These are phyloP conservation scores for Fusarium oxysporum DNA, from an alignment of 2,329 filamentous ascomycete genomes.

Conservation along the genomic window DNA sequence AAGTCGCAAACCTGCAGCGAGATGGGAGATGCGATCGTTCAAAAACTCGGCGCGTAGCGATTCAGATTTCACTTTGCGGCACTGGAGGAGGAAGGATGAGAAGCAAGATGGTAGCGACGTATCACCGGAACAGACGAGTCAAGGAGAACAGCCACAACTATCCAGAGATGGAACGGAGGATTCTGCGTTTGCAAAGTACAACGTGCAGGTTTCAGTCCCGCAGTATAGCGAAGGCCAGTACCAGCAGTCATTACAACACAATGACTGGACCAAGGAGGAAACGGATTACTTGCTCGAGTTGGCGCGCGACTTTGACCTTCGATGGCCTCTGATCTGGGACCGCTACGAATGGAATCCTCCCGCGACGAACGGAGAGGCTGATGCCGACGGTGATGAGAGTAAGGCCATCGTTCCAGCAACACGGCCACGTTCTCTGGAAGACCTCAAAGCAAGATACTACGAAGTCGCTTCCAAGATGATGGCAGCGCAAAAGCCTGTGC, in stretches of 20 bases:
- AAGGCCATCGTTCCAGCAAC: slow-evolving; percentile 66
- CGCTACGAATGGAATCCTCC: slow-evolving; percentile 81
- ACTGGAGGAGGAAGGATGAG: slow-evolving; percentile 80
- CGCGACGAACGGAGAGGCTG: slow-evolving; percentile 58
- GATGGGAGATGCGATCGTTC: slow-evolving; percentile 78
- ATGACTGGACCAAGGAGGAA: slow-evolving; percentile 91
- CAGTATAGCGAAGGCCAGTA: slow-evolving; percentile 92
- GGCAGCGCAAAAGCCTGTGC: slow-evolving; percentile 80
- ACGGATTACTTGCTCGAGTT: slow-evolving; percentile 89
- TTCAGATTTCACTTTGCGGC: slow-evolving; percentile 73
- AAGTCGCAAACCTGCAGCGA: slow-evolving; percentile 66
- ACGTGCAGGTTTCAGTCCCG: slow-evolving; percentile 81
- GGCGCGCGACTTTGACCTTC: slow-evolving; percentile 82
- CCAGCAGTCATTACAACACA: slow-evolving; percentile 75
- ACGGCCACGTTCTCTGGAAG: slow-evolving; percentile 80
- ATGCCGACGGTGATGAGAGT: slow-evolving; percentile 58
- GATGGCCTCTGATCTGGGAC: slow-evolving; percentile 93
- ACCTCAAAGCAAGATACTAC: slow-evolving; percentile 93
- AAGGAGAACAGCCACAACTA: slow-evolving; percentile 33
- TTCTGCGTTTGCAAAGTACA: slow-evolving; percentile 85
- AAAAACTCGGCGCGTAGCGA: slow-evolving; percentile 81
- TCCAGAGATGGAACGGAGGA: slow-evolving; percentile 60
- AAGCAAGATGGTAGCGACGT: slow-evolving; percentile 50
- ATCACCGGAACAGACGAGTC: slow-evolving; percentile 46
- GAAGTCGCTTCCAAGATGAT: slow-evolving; percentile 85